Evolutionary conservation across 768 basidiomycete genomes (phyloP).

Genomic region (Paxillus involutus): DNA sequence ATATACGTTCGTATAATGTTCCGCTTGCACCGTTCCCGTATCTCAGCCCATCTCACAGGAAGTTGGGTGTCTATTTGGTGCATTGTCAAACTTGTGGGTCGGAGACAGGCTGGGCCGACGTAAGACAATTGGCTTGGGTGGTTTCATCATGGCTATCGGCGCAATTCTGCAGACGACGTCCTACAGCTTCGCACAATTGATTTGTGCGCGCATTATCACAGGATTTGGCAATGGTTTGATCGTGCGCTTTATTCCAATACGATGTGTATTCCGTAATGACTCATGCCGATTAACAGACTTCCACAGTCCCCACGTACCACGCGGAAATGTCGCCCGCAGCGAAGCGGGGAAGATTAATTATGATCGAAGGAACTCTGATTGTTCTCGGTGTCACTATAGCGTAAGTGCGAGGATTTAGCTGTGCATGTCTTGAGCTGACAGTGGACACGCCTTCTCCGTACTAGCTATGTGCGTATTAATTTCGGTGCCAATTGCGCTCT

Average conservation of each 20-base stretch:
- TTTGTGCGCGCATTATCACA: constrained; percentile 59
- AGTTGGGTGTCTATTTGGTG: constrained; percentile 64
- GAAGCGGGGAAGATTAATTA: constrained; percentile 58
- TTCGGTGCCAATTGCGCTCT: too few relatives aligned
- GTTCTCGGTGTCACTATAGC: constrained; percentile 64
- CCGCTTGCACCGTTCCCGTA: not conserved
- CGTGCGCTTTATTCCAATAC: too few relatives aligned
- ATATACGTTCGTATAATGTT: constrained; percentile 45
- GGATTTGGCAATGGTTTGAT: constrained; percentile 66
- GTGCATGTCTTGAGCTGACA: too few relatives aligned
- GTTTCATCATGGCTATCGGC: constrained; percentile 59
- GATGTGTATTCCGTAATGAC: too few relatives aligned
- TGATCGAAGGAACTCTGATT: constrained; percentile 65
- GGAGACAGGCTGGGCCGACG: constrained; percentile 61
- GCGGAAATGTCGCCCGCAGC: constrained; percentile 65
- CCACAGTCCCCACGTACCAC: constrained; percentile 64
- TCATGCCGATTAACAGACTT: constrained; percentile 40
- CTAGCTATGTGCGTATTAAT: constrained; percentile 17
- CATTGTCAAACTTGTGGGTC: constrained; percentile 60
- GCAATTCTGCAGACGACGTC: constrained; percentile 60
- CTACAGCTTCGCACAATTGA: constrained; percentile 58
- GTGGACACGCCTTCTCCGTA: not conserved
- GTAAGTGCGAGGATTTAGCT: constrained; percentile 34
- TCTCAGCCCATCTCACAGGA: constrained; percentile 37
- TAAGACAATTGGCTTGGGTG: constrained; percentile 57